Conservation (phyloP, 2,329 filamentous ascomycete species). For the Graphiopsis chlorocephala region DNA sequence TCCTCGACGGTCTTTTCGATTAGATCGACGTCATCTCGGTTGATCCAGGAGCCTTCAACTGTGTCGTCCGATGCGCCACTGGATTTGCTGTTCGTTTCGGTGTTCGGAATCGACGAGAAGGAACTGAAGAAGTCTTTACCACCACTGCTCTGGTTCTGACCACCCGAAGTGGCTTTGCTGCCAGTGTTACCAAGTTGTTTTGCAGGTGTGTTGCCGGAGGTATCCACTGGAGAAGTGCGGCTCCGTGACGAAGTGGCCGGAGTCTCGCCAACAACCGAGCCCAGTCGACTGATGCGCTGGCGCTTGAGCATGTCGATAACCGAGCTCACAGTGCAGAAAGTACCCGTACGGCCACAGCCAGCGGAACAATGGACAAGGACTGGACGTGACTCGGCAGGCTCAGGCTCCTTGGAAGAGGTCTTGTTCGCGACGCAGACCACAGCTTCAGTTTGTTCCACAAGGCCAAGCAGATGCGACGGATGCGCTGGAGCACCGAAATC, state of each 20-base stretch:
- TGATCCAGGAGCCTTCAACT: conserved; percentile 60
- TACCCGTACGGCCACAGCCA: conserved; percentile 90
- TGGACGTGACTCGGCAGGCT: conserved; percentile 56
- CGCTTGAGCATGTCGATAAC: conserved; percentile 95
- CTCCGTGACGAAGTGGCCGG: conserved; percentile 17
- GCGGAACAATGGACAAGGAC: conserved; percentile 94
- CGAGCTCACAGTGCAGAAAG: conserved; percentile 93
- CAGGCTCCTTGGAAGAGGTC: conserved; percentile 58
- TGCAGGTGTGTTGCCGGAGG: conserved; percentile 26
- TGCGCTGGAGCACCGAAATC: conserved; percentile 93
- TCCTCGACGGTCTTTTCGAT: conserved; percentile 87
- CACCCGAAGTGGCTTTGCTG: background rate
- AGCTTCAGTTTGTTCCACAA: conserved; percentile 89
- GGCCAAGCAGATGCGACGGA: conserved; percentile 76
- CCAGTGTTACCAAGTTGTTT: background rate
- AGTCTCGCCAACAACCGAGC: conserved; percentile 19
- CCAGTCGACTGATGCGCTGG: conserved; percentile 51
- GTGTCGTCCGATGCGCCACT: background rate
- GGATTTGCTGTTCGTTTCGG: conserved; percentile 26
- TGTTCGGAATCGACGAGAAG: conserved; percentile 21
- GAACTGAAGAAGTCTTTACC: conserved; percentile 29
- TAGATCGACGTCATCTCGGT: conserved; percentile 69
- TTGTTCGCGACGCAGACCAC: conserved; percentile 51
- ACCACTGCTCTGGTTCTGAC: conserved; percentile 4
- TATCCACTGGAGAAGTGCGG: conserved; percentile 46